A percentile compares a stretch with the other conserved stretches of the same genome.
These are phyloP conservation scores for Naegleria fowleri DNA, from an alignment of 208 protist genomes.

Conservation along the genomic window DNA sequence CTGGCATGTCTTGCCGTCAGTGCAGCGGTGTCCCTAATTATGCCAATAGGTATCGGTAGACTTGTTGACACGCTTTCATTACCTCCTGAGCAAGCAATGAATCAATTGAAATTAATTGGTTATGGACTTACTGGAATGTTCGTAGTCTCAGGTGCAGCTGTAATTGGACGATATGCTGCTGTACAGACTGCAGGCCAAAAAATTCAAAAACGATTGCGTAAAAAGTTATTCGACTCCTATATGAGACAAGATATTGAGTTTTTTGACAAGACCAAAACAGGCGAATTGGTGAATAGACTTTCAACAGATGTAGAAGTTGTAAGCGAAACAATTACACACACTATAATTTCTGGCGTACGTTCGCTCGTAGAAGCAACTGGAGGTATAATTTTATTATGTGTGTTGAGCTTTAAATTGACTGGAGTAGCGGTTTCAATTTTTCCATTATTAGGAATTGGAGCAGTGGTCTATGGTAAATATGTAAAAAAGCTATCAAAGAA, in stretches of 20 bases:
- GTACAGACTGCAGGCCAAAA: background rate
- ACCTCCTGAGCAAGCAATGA: background rate
- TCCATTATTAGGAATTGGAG: background rate
- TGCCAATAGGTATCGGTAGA: background rate
- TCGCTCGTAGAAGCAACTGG: background rate
- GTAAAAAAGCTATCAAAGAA: background rate
- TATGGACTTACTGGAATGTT: background rate
- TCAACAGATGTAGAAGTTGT: background rate
- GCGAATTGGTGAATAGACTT: background rate
- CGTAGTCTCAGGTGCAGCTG: background rate
- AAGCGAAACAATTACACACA: background rate
- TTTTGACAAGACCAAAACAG: conserved; percentile 25
- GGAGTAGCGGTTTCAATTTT: background rate
- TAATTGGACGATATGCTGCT: background rate
- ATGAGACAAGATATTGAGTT: conserved; percentile 18
- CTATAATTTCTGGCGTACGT: conserved; percentile 1
- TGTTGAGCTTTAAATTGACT: background rate
- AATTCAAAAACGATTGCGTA: background rate
- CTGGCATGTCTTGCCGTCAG: background rate
- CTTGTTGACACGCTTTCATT: background rate
- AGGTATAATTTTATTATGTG: background rate
- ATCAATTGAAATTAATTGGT: background rate
- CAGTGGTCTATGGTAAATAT: background rate
- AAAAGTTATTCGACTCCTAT: background rate
- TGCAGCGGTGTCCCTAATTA: background rate